These are phyloP conservation scores for Didymella exigua DNA, from an alignment of 2,329 filamentous ascomycete species.

Conservation along the genomic window DNA sequence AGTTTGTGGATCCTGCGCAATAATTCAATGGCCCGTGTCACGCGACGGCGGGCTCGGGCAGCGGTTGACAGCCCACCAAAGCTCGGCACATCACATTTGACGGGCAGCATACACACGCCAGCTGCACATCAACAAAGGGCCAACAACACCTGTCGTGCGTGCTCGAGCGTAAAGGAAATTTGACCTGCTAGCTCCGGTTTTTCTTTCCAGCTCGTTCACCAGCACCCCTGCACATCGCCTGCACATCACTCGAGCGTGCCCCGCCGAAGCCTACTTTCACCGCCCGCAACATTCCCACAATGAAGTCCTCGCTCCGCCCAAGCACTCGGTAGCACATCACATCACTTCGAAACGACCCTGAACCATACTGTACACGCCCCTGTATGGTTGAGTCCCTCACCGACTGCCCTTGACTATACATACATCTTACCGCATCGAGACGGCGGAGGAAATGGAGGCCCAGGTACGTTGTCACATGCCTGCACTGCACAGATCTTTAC, in stretches of 20 bases:
- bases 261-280: conserved; percentile 41
- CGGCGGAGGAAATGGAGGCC: conserved; percentile 47
- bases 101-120: conserved; percentile 6
- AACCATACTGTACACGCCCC: conserved; percentile 27
- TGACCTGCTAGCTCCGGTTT: conserved; percentile 6
- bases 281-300: conserved; percentile 43
- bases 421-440: conserved; percentile 27
- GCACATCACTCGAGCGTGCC: conserved; percentile 37
- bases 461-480: conserved; percentile 35
- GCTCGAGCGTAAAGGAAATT: not conserved
- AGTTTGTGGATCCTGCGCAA: not conserved
- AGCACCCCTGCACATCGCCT: conserved; percentile 22
- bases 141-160: conserved; percentile 1
- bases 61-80: conserved; percentile 14
- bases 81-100: conserved; percentile 12
- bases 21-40: conserved; percentile 16
- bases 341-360: conserved; percentile 17
- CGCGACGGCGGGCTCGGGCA: conserved; percentile 14
- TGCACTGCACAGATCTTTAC: not conserved
- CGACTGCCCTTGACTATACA: conserved; percentile 25
- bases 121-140: conserved; percentile 10
- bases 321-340: conserved; percentile 45
- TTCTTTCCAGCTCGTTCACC: conserved; percentile 7
- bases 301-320: conserved; percentile 40
- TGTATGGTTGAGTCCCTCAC: conserved; percentile 22